Conservation (phyloP, 148 eudicot genomes). For the Vaccinium myrtillus region DNA sequence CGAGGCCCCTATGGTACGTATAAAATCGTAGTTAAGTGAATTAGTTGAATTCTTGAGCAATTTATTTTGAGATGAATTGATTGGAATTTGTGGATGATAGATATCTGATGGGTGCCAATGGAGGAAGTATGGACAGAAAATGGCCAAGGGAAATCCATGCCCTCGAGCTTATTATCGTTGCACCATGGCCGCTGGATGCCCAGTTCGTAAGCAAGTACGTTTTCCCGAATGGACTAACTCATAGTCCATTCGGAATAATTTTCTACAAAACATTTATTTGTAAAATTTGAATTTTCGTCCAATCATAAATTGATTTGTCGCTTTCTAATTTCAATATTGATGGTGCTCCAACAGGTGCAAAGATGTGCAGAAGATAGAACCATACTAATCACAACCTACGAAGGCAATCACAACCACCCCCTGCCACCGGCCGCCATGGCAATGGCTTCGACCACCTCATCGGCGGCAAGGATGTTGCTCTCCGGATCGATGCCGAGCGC, state of each 20-base stretch:
- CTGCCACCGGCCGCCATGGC: constrained; percentile 67
- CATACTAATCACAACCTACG: constrained; percentile 61
- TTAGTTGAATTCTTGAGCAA: not conserved
- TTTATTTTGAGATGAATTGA: not conserved
- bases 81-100: constrained; percentile 12
- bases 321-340: not conserved
- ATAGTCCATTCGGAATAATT: no score
- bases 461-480: constrained; percentile 62
- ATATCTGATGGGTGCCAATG: constrained; percentile 33
- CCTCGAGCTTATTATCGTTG: constrained; percentile 36
- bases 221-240: not conserved
- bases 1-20: constrained; percentile 31
- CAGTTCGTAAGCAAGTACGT: constrained; percentile 32
- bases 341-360: constrained; percentile 43
- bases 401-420: constrained; percentile 69
- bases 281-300: not conserved
- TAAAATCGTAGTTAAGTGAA: not conserved
- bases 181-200: constrained; percentile 37
- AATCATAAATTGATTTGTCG: not conserved
- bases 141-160: constrained; percentile 36
- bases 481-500: constrained; percentile 63
- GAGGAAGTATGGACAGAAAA: constrained; percentile 34
- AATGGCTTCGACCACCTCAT: constrained; percentile 63
- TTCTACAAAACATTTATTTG: no score
- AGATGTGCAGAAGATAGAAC: constrained; percentile 68